These are phyloP conservation scores for Russula olivacea DNA, from an alignment of 768 basidiomycete genomes.

Conservation along the genomic window DNA sequence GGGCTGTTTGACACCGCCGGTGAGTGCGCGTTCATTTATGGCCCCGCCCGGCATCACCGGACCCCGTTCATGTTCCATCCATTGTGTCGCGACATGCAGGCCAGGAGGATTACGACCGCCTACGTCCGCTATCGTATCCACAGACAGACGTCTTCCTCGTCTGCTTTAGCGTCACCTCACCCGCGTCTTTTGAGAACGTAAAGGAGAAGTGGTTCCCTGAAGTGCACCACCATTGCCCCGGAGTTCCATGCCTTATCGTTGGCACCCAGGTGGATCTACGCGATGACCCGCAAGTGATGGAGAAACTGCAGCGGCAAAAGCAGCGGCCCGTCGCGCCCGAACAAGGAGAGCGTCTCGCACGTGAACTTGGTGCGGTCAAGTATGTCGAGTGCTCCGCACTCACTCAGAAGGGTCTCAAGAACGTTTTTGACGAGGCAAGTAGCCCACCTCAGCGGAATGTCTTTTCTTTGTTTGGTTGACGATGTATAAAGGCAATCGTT, in stretches of 20 bases:
- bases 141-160: conserved; percentile 99
- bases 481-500: conserved; percentile 77
- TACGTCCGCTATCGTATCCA: conserved; percentile 97
- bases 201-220: conserved; percentile 99
- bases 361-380: conserved; percentile 96
- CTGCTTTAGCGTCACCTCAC: conserved; percentile 98
- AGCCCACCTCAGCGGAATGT: background rate
- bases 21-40: conserved; percentile 38
- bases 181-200: conserved; percentile 99
- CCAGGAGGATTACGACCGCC: conserved; percentile 99
- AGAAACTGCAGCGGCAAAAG: conserved; percentile 95
- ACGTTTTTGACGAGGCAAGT: conserved; percentile 98
- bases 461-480: background rate
- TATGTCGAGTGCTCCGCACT: conserved; percentile 99
- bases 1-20: conserved; percentile 99
- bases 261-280: conserved; percentile 97
- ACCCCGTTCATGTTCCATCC: conserved; percentile 15
- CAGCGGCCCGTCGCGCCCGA: conserved; percentile 87
- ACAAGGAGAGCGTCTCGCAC: conserved; percentile 89
- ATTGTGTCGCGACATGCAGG: conserved; percentile 41
- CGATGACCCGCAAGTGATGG: conserved; percentile 87
- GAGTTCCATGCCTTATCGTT: conserved; percentile 97
- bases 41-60: background rate
- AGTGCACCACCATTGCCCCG: conserved; percentile 99
- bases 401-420: conserved; percentile 99